A percentile compares a stretch with the other conserved stretches of the same genome.
Evolutionary conservation across 768 basidiomycete species (phyloP).

Genomic region (Boletus huronensis): DNA sequence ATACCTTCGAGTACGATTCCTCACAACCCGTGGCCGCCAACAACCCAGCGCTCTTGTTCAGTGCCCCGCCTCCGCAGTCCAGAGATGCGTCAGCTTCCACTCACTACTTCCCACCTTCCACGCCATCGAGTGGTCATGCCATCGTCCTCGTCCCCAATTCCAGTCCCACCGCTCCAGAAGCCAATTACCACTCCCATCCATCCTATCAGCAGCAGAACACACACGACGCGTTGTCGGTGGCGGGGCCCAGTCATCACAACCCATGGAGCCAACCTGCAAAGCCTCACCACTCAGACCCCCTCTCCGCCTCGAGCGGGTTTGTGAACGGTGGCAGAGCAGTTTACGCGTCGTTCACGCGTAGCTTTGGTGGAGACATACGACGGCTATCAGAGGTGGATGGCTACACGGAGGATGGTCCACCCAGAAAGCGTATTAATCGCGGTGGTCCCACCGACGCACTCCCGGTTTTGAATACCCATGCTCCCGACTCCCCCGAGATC

Average conservation of each 20-base stretch:
- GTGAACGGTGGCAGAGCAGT: conserved; percentile 37
- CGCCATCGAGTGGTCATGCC: conserved; percentile 43
- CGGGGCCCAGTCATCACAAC: conserved; percentile 36
- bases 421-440: conserved; percentile 66
- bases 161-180: conserved; percentile 52
- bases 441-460: conserved; percentile 41
- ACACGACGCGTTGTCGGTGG: conserved; percentile 43
- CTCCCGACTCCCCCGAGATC: conserved; percentile 58
- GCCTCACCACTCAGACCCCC: conserved; percentile 44
- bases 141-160: conserved; percentile 75
- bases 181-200: conserved; percentile 37
- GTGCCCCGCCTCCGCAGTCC: conserved; percentile 58
- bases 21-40: conserved; percentile 62
- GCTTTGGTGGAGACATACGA: conserved; percentile 33
- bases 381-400: conserved; percentile 38
- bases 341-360: conserved; percentile 56
- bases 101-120: conserved; percentile 52
- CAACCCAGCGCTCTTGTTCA: conserved; percentile 43
- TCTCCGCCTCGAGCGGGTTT: conserved; percentile 60
- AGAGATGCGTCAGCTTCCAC: conserved; percentile 71
- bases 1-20: conserved; percentile 23
- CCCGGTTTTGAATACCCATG: conserved; percentile 12
- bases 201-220: conserved; percentile 35
- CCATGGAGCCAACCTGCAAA: conserved; percentile 36
- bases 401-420: conserved; percentile 53